These are phyloP conservation scores for Trichoderma harzianum DNA, from an alignment of 2,329 filamentous ascomycete genomes.

Conservation along the genomic window DNA sequence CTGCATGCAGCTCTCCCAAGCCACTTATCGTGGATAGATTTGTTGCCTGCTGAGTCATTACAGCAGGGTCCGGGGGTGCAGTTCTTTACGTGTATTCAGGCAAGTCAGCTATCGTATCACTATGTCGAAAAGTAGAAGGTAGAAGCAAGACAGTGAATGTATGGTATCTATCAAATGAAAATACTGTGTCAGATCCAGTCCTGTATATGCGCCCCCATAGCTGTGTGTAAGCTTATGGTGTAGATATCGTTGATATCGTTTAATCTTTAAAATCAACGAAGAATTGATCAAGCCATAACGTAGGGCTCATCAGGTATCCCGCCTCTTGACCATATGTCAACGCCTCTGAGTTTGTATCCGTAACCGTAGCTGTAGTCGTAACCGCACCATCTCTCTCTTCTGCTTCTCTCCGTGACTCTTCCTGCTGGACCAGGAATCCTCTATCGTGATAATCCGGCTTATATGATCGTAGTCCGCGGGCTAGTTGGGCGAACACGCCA, in stretches of 20 bases:
- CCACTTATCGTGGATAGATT: neutral
- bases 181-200: neutral
- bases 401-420: neutral
- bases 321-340: neutral
- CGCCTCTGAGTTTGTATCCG: neutral
- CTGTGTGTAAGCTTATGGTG: neutral
- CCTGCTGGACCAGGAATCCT: neutral
- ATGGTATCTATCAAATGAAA: neutral
- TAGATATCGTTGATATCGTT: neutral
- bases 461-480: neutral
- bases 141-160: neutral
- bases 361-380: neutral
- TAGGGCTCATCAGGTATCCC: neutral
- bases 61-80: neutral
- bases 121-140: neutral
- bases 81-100: neutral
- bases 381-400: neutral
- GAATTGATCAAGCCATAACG: neutral
- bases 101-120: neutral
- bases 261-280: neutral
- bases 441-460: neutral
- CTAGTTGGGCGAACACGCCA: neutral
- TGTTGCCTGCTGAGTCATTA: neutral
- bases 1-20: neutral
- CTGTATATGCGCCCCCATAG: neutral